A percentile compares a stretch with the other conserved stretches of the same genome.
phyloP scores from a whole-genome alignment of 306 rosid species.

The Abrus pulchellus region DNA sequence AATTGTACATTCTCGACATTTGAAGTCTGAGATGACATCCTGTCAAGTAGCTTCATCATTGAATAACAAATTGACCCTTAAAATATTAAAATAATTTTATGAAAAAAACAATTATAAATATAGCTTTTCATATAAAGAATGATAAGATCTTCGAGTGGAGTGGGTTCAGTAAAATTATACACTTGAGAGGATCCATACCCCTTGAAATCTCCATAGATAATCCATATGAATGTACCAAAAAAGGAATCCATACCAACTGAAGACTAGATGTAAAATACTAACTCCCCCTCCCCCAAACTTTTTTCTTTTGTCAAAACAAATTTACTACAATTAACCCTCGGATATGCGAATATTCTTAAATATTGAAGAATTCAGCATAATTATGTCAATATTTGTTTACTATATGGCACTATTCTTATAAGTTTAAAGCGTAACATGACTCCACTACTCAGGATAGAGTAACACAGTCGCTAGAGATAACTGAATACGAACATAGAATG shows the following conservation, averaged over 20 bases:
- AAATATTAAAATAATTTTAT: too few relatives aligned
- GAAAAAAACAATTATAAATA: too few relatives aligned
- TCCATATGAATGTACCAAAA: neutral
- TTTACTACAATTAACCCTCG: neutral
- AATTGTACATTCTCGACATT: too few relatives aligned
- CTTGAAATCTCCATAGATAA: neutral
- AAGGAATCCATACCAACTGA: neutral
- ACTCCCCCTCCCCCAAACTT: neutral
- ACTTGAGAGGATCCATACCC: too few relatives aligned
- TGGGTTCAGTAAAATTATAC: too few relatives aligned
- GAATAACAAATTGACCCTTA: too few relatives aligned
- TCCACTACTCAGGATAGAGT: neutral
- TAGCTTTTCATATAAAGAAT: too few relatives aligned
- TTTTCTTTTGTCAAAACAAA: neutral
- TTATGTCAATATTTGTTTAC: neutral
- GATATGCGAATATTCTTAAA: too few relatives aligned
- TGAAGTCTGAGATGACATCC: too few relatives aligned
- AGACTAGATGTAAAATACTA: neutral
- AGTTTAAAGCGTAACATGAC: neutral
- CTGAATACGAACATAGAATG: conserved; percentile 19
- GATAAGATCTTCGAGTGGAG: too few relatives aligned
- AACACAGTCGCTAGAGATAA: neutral
- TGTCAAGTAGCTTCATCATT: too few relatives aligned
- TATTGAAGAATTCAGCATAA: neutral
- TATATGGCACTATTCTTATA: neutral